These are phyloP conservation scores for Laguncularia racemosa DNA, from an alignment of 345 rosid genomes.

Conservation along the genomic window DNA sequence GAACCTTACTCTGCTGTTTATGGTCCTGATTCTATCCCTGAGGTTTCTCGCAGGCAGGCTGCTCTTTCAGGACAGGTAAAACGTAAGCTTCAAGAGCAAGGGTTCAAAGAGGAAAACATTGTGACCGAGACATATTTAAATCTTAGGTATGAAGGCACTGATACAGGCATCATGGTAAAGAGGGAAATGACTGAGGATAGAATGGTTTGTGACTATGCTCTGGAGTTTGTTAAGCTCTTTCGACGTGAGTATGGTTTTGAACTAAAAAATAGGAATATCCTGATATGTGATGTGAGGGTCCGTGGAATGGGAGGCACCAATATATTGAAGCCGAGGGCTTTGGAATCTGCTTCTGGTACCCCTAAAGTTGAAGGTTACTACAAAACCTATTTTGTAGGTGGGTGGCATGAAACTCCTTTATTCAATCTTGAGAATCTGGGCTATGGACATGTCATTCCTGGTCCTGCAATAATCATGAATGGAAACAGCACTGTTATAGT, in stretches of 20 bases:
- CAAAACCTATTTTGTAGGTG: constrained; percentile 65
- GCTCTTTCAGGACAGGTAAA: constrained; percentile 45
- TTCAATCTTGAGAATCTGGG: constrained; percentile 79
- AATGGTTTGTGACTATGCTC: constrained; percentile 47
- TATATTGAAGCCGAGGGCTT: constrained; percentile 64
- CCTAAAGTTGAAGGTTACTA: constrained; percentile 55
- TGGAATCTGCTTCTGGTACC: constrained; percentile 35
- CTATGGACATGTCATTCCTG: constrained; percentile 52
- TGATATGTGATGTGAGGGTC: constrained; percentile 84
- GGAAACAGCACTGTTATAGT: constrained; percentile 94
- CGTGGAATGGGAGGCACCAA: constrained; percentile 87
- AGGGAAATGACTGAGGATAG: constrained; percentile 35
- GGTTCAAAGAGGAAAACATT: constrained; percentile 60
- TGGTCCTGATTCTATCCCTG: constrained; percentile 52
- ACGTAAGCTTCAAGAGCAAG: constrained; percentile 68
- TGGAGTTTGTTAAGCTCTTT: constrained; percentile 72
- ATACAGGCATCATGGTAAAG: constrained; percentile 95
- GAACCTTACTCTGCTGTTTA: constrained; percentile 90
- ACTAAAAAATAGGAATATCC: constrained; percentile 66
- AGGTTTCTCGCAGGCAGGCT: constrained; percentile 61
- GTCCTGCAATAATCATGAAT: constrained; percentile 94
- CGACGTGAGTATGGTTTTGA: constrained; percentile 91
- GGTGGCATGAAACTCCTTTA: constrained; percentile 69
- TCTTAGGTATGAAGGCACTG: constrained; percentile 93
- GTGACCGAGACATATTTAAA: constrained; percentile 69